Evolutionary conservation across 2,329 filamentous ascomycete species (phyloP).

Genomic region (Niveomyces coronatus): DNA sequence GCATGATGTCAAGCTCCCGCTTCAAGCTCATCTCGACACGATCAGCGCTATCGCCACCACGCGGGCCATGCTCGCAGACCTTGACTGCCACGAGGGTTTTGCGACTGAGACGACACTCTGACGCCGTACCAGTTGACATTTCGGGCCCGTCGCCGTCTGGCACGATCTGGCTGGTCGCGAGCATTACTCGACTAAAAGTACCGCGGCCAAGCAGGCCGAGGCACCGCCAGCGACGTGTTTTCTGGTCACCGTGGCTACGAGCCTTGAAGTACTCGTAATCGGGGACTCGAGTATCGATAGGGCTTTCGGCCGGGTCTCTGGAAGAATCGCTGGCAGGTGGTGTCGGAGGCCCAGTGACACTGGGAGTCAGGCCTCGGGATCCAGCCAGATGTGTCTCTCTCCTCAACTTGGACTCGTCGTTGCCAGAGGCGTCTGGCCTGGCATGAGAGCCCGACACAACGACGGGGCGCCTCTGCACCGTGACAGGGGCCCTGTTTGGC

Average conservation of each 20-base stretch:
- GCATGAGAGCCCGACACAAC: constrained; percentile 57
- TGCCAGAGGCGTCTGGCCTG: constrained; percentile 27
- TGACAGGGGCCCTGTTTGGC: constrained; percentile 59
- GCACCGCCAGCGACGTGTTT: constrained; percentile 67
- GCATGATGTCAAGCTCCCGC: constrained; percentile 90
- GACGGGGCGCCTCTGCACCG: constrained; percentile 60
- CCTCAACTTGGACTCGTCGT: constrained; percentile 42
- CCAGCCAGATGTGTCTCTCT: constrained; percentile 75
- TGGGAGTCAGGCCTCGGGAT: constrained; percentile 59
- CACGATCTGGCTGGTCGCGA: constrained; percentile 70
- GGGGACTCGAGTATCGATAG: constrained; percentile 31
- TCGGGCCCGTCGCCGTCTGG: constrained; percentile 34
- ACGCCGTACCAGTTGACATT: constrained; percentile 23
- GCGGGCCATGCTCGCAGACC: constrained; percentile 87
- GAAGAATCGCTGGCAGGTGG: constrained; percentile 73
- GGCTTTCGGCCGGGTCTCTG: constrained; percentile 29
- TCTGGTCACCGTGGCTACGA: constrained; percentile 53
- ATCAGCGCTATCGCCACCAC: constrained; percentile 85
- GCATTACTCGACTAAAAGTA: constrained; percentile 88
- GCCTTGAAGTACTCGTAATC: constrained; percentile 59
- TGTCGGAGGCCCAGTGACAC: constrained; percentile 57
- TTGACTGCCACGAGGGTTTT: constrained; percentile 88
- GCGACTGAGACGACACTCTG: constrained; percentile 37
- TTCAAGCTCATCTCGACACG: constrained; percentile 89
- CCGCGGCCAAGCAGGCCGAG: constrained; percentile 78